Evolutionary conservation across 352 stramenopile genomes (phyloP), one percentile per base, ranked within the genome.

Genomic region (Blastocystis sp.): DNA sequence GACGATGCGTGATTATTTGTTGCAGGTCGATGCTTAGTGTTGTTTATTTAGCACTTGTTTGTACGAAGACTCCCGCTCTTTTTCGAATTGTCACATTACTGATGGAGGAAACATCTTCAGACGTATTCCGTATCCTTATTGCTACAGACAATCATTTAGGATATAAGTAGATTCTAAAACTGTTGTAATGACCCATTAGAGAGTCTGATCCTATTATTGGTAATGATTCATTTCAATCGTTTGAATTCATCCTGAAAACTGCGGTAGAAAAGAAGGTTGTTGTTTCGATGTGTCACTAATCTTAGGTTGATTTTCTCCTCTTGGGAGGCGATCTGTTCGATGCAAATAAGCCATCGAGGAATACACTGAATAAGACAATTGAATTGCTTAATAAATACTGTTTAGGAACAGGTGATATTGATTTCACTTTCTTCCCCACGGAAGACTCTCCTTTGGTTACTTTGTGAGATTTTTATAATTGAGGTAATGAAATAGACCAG

Each of bases 321-420:
- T 91, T 99, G 2, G 95, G 94, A 5, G 97, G 97, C 37, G 97
- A 99, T 92, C 92, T 99, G 1, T 99, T 99, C 92, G 96, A 99
- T 91, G 96, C 99, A 35, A 99, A 99, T 91, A 98, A 98, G 90
- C 97, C 97, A 27, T 97, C 93, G 37, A 93, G 96, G n/a, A 93
- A 92, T 77, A 98, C 96, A 0, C 76, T 99, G 89, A 96, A 98
- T 91, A 95, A 96, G 87, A 97, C 97, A n/a, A 98, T 99, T 94
- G 92, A 95, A 27, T 93, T 99, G 51, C 91, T 99, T 75, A 93
- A 96, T 33, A 91, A 93, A 56, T 96, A 99, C 92, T 98, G 94
- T 90, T 96, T 98, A 92, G 96, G 94, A 48, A 89, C 90, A 0
- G 89, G 92, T 68, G 90, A 91, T 27, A 92, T 95, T 27, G 88